Percentiles rank a stretch among this genome's conserved stretches.
Evolutionary conservation across 148 eudicot genomes (phyloP).

Genomic region (Silene conica): DNA sequence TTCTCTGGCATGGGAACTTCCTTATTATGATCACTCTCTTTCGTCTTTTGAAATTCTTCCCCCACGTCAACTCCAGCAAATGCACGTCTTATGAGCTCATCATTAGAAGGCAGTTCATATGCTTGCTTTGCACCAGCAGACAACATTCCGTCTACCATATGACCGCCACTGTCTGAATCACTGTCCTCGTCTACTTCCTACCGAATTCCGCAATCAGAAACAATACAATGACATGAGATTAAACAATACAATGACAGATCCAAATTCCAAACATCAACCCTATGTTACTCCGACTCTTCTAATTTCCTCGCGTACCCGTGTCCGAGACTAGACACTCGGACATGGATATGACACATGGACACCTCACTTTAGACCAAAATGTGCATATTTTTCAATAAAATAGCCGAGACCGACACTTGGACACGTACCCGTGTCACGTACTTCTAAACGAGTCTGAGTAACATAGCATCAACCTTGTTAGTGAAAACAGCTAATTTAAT

Average conservation of each 20-base stretch:
- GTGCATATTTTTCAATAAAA: too few relatives aligned
- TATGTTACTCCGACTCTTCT: too few relatives aligned
- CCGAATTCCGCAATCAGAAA: conserved; percentile 12
- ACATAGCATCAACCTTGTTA: too few relatives aligned
- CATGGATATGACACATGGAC: too few relatives aligned
- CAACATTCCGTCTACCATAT: conserved; percentile 88
- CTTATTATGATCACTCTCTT: conserved; percentile 63
- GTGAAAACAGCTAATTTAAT: background rate
- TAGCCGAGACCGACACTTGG: too few relatives aligned
- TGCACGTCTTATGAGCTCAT: conserved; percentile 73
- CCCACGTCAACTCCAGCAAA: conserved; percentile 98
- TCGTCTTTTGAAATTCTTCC: conserved; percentile 71
- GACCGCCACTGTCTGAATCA: conserved; percentile 66
- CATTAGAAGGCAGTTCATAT: conserved; percentile 83
- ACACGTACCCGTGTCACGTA: too few relatives aligned
- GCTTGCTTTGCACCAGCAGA: conserved; percentile 56
- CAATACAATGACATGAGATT: conserved; percentile 3
- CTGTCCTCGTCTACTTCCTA: conserved; percentile 57
- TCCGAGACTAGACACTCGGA: too few relatives aligned
- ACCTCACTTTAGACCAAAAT: too few relatives aligned
- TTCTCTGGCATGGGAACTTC: conserved; percentile 94
- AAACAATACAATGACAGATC: background rate
- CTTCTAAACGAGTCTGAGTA: too few relatives aligned
- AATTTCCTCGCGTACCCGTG: too few relatives aligned
- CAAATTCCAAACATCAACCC: too few relatives aligned